These are phyloP conservation scores for Gossypium davidsonii DNA, from an alignment of 441 rosid genomes.

Conservation along the genomic window DNA sequence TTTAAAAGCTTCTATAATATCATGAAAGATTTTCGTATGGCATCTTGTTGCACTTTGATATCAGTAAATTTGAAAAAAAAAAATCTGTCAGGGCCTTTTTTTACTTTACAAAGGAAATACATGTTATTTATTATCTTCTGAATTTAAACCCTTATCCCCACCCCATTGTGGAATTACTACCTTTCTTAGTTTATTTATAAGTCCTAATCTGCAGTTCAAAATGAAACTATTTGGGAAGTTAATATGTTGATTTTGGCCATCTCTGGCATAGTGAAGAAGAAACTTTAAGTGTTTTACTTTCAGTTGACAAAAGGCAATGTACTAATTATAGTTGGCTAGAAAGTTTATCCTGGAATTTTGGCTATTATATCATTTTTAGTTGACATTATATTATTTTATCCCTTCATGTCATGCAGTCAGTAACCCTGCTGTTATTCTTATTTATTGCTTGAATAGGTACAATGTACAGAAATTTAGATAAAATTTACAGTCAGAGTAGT, in stretches of 20 bases:
- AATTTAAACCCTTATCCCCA: not conserved
- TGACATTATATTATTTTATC: not conserved
- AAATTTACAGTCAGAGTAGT: not conserved
- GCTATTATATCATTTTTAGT: not conserved
- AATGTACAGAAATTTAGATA: not conserved
- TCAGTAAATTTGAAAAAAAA: constrained; percentile 5
- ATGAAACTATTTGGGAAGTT: not conserved
- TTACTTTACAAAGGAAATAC: not conserved
- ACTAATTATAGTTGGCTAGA: not conserved
- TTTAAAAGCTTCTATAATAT: not conserved
- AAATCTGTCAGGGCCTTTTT: not conserved
- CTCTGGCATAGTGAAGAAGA: not conserved
- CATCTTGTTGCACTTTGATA: constrained; percentile 1
- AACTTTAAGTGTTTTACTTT: not conserved
- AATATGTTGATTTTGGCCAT: not conserved
- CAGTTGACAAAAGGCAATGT: not conserved
- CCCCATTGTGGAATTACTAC: not conserved
- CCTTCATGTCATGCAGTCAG: not conserved
- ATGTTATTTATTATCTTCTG: not conserved
- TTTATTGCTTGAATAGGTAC: not conserved
- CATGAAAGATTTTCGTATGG: constrained; percentile 9
- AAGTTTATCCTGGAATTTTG: constrained; percentile 1
- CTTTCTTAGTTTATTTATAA: not conserved
- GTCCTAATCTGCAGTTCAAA: not conserved
- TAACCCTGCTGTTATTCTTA: not conserved